These are phyloP conservation scores for Magnusiomyces tetraspermus DNA, from an alignment of 1,139 yeast species.

Conservation along the genomic window DNA sequence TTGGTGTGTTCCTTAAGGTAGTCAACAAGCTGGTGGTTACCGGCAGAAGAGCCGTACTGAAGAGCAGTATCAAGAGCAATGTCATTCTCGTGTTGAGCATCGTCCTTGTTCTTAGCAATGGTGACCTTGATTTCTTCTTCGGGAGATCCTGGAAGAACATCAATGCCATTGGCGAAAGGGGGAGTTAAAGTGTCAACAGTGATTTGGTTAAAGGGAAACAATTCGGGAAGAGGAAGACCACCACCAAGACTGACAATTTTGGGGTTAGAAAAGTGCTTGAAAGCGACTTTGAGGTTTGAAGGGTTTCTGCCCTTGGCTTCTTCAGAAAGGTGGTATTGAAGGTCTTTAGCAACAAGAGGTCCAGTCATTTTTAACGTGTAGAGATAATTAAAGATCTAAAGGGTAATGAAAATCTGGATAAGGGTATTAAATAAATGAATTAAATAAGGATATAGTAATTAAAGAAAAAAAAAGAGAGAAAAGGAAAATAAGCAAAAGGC, in stretches of 20 bases:
- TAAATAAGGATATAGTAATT: no score
- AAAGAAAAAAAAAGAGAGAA: no score
- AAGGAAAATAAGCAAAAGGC: no score
- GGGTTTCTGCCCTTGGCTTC: conserved; percentile 72
- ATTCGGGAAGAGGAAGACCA: conserved; percentile 82
- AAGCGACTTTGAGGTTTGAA: conserved; percentile 77
- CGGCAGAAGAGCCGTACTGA: conserved; percentile 83
- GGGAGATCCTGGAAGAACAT: conserved; percentile 47
- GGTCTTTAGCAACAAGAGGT: conserved; percentile 45
- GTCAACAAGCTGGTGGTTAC: conserved; percentile 57
- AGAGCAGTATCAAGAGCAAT: conserved; percentile 74
- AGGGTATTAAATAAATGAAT: no score
- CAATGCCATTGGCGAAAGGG: conserved; percentile 68
- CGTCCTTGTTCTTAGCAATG: conserved; percentile 6
- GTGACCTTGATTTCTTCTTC: conserved; percentile 31
- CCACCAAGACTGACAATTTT: conserved; percentile 86
- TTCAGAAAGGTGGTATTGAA: conserved; percentile 61
- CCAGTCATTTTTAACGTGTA: conserved; percentile 4
- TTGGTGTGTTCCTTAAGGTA: conserved; percentile 75
- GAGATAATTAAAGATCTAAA: no score
- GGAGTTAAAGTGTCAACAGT: conserved; percentile 64
- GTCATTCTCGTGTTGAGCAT: conserved; percentile 33
- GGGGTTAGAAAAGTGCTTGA: conserved; percentile 65
- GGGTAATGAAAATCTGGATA: no score
- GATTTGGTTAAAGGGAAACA: conserved; percentile 82